These are phyloP conservation scores for Fusarium acutatum DNA, from an alignment of 2,329 filamentous ascomycete genomes.

Conservation along the genomic window DNA sequence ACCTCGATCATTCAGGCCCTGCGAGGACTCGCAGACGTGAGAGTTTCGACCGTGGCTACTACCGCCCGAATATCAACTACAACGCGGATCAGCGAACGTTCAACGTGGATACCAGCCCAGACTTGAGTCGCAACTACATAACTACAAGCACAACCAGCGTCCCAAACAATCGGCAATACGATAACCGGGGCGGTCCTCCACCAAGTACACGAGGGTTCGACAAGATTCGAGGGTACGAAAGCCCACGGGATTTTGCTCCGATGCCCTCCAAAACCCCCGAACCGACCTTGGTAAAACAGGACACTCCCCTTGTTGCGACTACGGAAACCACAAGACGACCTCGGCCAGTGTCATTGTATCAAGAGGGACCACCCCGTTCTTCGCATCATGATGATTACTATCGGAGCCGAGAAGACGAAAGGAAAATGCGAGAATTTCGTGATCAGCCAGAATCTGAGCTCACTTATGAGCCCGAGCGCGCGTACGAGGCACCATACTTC, in stretches of 20 bases:
- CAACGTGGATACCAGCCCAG: slow-evolving; percentile 56
- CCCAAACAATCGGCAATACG: slow-evolving; percentile 47
- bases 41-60: slow-evolving; percentile 64
- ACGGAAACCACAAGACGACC: slow-evolving; percentile 43
- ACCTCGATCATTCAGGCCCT: slow-evolving; percentile 62
- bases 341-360: slow-evolving; percentile 62
- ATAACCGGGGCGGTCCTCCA: slow-evolving; percentile 64
- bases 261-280: slow-evolving; percentile 52
- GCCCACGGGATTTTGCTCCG: slow-evolving; percentile 55
- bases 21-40: slow-evolving; percentile 57
- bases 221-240: slow-evolving; percentile 65
- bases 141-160: slow-evolving; percentile 34
- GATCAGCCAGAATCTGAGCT: slow-evolving; percentile 51
- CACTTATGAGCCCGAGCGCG: slow-evolving; percentile 37
- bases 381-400: slow-evolving; percentile 59
- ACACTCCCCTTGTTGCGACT: slow-evolving; percentile 5
- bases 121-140: slow-evolving; percentile 55
- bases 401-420: slow-evolving; percentile 59
- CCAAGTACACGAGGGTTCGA: slow-evolving; percentile 76
- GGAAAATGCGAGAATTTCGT: slow-evolving; percentile 52
- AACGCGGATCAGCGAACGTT: slow-evolving; percentile 56
- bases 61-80: slow-evolving; percentile 64
- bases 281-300: slow-evolving; percentile 39
- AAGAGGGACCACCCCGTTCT: slow-evolving; percentile 56
- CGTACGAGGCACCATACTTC: slow-evolving; percentile 47